Base-by-base conservation (phyloP, 176 grass and related monocot genomes). In the Carex cristatella region DNA sequence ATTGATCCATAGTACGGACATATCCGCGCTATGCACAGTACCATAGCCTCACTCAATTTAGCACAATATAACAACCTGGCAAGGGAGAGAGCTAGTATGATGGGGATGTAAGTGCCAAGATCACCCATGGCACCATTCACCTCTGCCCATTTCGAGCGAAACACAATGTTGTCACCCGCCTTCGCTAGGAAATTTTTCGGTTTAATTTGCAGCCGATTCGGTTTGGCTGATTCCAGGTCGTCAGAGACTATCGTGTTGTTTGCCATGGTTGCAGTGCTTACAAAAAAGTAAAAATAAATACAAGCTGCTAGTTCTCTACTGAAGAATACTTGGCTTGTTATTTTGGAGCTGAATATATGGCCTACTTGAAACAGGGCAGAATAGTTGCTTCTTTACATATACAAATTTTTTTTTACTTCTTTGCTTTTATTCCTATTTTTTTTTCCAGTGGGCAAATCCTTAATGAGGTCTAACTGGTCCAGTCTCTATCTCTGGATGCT, bases 51-150 rank as follows among this genome's bases (percentile, higher is more conserved):
- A 33, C 32, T 33, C 32, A 33, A 33, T 33, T 33, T 33, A 33
- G 32, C 32, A 33, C 32, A 38, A 38, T 38, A 38, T 38, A 38
- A 38, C 2, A 38, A 83, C 79, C 55, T 82, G 35, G 85, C 55
- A 60, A 87, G 85, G 46, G 88, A 46, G 85, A 61, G 88, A n/a
- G n/a, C 80, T 10, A 90, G 88, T 49, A 87, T 83, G 85, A 90
- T 90, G 80, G 88, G 88, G 64, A 90, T 84, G 81, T 90, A 90
- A 49, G 88, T 90, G 53, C 88, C 88, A 7, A 90, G 85, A 78
- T 90, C 88, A 35, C 88, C 88, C 69, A 90, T 70, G 62, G 88
- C 85, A 30, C 88, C 88, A 37, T 86, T 86, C 0, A 90, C 58
- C 71, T 90, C 88, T 7, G 55, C 71, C 88, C 85, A 90, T 69